These are phyloP conservation scores for Petunia secreta DNA, from an alignment of 257 asterid species.

Conservation along the genomic window DNA sequence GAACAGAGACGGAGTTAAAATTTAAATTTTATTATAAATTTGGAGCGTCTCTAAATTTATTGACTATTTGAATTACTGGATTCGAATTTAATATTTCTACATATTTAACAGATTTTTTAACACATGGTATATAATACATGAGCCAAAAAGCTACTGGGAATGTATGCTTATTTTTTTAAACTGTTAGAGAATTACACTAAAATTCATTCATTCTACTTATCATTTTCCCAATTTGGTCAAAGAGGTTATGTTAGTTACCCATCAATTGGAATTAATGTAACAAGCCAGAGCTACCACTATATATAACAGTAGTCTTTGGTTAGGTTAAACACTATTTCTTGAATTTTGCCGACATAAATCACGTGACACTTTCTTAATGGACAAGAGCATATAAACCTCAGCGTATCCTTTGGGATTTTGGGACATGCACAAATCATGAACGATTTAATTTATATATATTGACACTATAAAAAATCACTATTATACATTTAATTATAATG, in stretches of 20 bases:
- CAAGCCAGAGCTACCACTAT: not conserved
- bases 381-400: not conserved
- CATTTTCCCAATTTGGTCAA: not conserved
- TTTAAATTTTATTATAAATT: too few species aligned
- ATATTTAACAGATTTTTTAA: too few species aligned
- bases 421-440: not conserved
- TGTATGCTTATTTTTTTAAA: too few species aligned
- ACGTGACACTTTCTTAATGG: constrained; percentile 31
- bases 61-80: too few species aligned
- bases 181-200: too few species aligned
- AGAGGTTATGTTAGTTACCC: not conserved
- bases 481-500: too few species aligned
- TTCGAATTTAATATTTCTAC: too few species aligned
- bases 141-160: too few species aligned
- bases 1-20: not conserved
- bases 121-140: too few species aligned
- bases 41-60: too few species aligned
- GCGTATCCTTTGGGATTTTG: constrained; percentile 15
- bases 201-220: not conserved
- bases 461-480: too few species aligned
- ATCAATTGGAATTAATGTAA: not conserved
- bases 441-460: too few species aligned
- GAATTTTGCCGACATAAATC: constrained; percentile 41
- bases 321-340: constrained; percentile 9
- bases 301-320: not conserved